Percentiles rank a stretch among this genome's conserved stretches.
Evolutionary conservation across 163 green algal species (phyloP).

Genomic region (Dunaliella salina): DNA sequence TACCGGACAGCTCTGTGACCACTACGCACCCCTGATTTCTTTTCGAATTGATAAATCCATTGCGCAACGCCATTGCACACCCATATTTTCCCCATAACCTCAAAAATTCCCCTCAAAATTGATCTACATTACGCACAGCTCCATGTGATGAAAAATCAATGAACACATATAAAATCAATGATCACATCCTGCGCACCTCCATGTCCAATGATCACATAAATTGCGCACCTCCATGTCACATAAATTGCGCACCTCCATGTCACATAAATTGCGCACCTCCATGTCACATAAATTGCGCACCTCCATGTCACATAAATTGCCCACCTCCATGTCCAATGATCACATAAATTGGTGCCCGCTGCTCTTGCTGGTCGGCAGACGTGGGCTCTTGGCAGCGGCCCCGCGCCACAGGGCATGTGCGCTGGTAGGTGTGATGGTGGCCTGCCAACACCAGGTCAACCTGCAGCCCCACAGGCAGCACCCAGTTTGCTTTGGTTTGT

Average conservation of each 20-base stretch:
- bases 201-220: too few relatives aligned
- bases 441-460: constrained; percentile 65
- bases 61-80: too few relatives aligned
- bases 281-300: neutral
- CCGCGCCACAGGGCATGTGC: constrained; percentile 47
- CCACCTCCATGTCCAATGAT: neutral
- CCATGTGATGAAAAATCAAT: too few relatives aligned
- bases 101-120: too few relatives aligned
- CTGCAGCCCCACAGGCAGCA: constrained; percentile 11
- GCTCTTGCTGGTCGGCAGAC: neutral
- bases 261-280: neutral
- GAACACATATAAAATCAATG: too few relatives aligned
- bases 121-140: too few relatives aligned
- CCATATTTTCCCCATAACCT: too few relatives aligned
- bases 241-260: neutral
- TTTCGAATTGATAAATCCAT: too few relatives aligned
- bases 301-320: neutral
- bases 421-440: constrained; percentile 75
- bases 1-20: too few relatives aligned
- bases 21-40: too few relatives aligned
- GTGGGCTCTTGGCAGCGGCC: constrained; percentile 8
- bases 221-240: neutral
- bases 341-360: neutral
- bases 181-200: too few relatives aligned
- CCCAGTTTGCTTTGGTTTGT: too few relatives aligned